phyloP scores from a whole-genome alignment of 176 grass and related monocot genomes.

The Chloris gayana region DNA sequence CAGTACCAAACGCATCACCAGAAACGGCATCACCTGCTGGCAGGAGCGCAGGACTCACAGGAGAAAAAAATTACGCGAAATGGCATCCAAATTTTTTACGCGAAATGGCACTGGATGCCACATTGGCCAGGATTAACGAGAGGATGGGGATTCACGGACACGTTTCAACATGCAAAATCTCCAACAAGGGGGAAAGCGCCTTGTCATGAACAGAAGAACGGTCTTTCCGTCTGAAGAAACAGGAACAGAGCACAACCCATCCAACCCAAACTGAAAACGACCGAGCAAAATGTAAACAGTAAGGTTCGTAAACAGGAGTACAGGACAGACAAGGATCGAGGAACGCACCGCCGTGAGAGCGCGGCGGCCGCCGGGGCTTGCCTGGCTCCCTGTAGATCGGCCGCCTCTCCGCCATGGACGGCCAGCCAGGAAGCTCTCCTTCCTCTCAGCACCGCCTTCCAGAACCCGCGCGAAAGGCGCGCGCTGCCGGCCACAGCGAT shows the following conservation, averaged over 20 bases:
- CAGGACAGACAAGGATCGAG: constrained; percentile 8
- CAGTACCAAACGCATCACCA: constrained; percentile 19
- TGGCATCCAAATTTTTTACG: background rate
- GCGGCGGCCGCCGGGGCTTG: constrained; percentile 44
- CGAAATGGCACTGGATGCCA: background rate
- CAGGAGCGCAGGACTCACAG: background rate
- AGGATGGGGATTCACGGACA: background rate
- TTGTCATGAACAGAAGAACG: background rate
- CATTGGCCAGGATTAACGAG: background rate
- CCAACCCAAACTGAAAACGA: background rate
- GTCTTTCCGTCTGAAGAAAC: background rate
- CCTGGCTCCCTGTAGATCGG: constrained; percentile 41
- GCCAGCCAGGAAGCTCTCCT: constrained; percentile 1
- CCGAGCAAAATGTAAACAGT: background rate
- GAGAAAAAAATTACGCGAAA: constrained; percentile 24
- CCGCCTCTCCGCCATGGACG: constrained; percentile 52
- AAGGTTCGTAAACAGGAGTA: background rate
- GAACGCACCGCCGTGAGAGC: constrained; percentile 53
- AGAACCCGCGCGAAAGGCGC: constrained; percentile 10
- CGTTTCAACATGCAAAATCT: background rate
- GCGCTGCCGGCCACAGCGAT: background rate
- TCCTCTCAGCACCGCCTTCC: background rate
- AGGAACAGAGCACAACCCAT: constrained; percentile 7
- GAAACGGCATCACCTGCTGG: constrained; percentile 18
- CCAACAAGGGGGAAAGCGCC: background rate